Base-by-base conservation (phyloP, 2,329 filamentous ascomycete species). In the Neonectria faginata region DNA sequence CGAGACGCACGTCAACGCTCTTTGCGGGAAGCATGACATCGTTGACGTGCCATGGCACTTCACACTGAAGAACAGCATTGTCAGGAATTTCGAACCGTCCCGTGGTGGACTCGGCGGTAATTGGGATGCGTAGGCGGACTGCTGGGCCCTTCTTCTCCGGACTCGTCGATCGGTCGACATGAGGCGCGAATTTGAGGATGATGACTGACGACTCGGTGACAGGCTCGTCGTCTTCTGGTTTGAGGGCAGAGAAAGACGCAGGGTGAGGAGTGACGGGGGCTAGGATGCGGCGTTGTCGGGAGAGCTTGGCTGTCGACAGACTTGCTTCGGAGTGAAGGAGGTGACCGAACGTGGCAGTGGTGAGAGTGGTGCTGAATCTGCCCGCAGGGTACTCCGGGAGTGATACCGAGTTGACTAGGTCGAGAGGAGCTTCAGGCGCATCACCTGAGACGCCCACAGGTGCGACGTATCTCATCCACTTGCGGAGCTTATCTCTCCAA, bases 271-370 rank as follows among this genome's bases (percentile, higher is more conserved):
- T 73, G 5, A 79, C 60, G 2, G 86, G 82, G 1, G 78, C 76
- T 39, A 88, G 79, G 50, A 83, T 76, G 51, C 80, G 81, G 5
- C 68, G 68, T 14, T 41, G 52, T 16, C 68, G 65, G 11, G 45
- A n/a, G 31, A 67, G 59, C 10, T 36, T 31, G 22, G 42, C 44
- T 0, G 47, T 41, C 10, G 64, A 57, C 18, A 25, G 31, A n/a
- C 52, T 39, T 12, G 42, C 27, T 6, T 58, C 48, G 9, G 45
- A 39, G 64, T 84, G 82, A 0, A 88, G 79, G 36, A 88, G 66
- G 57, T 85, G 82, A 18, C 86, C 86, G 68, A 88, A 88, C 3
- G 79, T 77, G 11, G 85, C 84, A 3, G 71, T 74, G 1, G 82
- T 81, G 6, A 70, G 57, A n/a, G 65, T 66, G 25, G 36, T 42